Evolutionary conservation across 75 land plant genomes (phyloP).

Genomic region (Selaginella tamariscina): DNA sequence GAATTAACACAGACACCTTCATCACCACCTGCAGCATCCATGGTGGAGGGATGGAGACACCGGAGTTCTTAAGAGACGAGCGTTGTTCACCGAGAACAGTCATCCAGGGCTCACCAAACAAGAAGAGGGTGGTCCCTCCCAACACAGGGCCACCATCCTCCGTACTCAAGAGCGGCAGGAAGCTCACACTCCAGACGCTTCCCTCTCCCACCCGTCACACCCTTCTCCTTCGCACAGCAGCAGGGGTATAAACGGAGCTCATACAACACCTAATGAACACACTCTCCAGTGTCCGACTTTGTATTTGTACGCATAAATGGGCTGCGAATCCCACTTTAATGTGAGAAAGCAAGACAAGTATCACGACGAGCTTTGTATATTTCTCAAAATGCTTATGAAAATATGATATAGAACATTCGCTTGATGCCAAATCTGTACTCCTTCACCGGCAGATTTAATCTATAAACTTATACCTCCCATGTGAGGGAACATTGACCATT

Average conservation of each 20-base stretch:
- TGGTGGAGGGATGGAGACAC: conserved; percentile 38
- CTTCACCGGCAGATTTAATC: too few species aligned
- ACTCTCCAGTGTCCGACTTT: neutral
- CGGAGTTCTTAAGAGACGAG: conserved; percentile 40
- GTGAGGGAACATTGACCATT: too few species aligned
- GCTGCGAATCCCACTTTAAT: too few species aligned
- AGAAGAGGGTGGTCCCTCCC: conserved; percentile 69
- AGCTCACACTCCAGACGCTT: conserved; percentile 56
- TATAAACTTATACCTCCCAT: too few species aligned
- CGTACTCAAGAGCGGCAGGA: conserved; percentile 45
- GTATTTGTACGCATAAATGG: neutral
- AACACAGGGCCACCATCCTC: conserved; percentile 25
- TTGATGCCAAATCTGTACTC: too few species aligned
- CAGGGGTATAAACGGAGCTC: neutral
- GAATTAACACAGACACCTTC: neutral
- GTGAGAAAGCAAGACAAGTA: too few species aligned
- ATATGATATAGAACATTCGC: too few species aligned
- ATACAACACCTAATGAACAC: too few species aligned
- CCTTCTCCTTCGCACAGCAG: conserved; percentile 10
- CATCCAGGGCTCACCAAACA: conserved; percentile 58
- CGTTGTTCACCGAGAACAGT: conserved; percentile 28
- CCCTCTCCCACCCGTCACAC: conserved; percentile 59
- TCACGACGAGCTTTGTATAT: too few species aligned
- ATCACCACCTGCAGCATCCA: neutral
- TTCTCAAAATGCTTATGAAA: too few species aligned